Evolutionary conservation across 805 yeast genomes (phyloP), one percentile per base, ranked within the genome.

Genomic region (Barnettozyma sp.): DNA sequence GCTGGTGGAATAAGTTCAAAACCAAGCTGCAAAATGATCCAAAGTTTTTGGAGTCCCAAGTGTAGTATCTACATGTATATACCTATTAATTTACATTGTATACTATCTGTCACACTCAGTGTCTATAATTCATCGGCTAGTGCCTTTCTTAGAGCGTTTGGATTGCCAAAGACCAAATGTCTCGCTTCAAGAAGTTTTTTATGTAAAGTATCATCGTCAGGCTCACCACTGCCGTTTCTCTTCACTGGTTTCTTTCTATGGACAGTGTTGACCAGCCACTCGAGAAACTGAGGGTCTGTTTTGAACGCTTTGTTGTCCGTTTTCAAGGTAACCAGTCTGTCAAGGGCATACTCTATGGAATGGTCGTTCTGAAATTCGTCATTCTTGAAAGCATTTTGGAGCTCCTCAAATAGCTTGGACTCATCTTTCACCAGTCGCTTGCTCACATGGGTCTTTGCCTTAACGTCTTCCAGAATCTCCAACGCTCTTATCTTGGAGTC

Each of bases 1-100:
- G 73, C 26, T 90, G 98, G 98, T 85, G 98, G 98, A 78, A 71
- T 45, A 88, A 86, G 59, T 90, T 92, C 61, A 83, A 74, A 56
- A 60, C 72, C 6, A 79, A 82, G 52, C 50, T 92, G 40, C 69
- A 74, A 9, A 82, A 81, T 42, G 94, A 90, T 54, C 97, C 96
- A 2, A 76, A 73, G 36, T 88, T 86, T 54, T 59, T 90, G 33
- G 84, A 85, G n/a, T 28, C 41, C 21, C 45, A 39, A 14, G 44
- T 47, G 16, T 35, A 19, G 19, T 23, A 20, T 27, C 10, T 7
- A 14, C 12, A 12, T 17, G 22, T 27, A 27, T 27, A 17, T 9
- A 27, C 18, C 19, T n/a, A n/a, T n/a, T n/a, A n/a, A n/a, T n/a
- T n/a, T n/a, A n/a, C n/a, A n/a, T n/a, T n/a, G n/a, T n/a, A n/a